Conservation (phyloP, 345 rosid genomes). For the Trapa incisa region DNA sequence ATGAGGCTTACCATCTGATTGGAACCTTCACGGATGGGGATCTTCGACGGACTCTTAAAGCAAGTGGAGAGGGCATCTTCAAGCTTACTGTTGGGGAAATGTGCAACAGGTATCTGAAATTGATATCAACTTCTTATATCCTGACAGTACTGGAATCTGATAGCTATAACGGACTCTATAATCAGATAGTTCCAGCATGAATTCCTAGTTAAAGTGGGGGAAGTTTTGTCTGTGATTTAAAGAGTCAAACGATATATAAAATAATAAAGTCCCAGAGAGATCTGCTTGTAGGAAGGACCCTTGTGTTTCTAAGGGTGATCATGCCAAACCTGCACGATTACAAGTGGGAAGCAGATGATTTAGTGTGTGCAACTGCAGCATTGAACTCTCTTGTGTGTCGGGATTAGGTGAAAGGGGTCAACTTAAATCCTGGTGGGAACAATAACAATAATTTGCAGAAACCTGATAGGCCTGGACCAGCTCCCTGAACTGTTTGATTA, state of each 20-base stretch:
- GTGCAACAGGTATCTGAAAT: constrained; percentile 63
- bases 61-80: constrained; percentile 79
- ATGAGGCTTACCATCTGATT: constrained; percentile 45
- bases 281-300: background rate
- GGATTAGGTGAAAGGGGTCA: too few species aligned
- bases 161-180: too few species aligned
- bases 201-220: background rate
- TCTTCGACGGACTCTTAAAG: constrained; percentile 83
- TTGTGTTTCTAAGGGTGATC: background rate
- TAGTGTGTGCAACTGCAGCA: background rate
- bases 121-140: background rate
- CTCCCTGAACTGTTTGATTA: too few species aligned
- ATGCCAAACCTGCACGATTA: background rate
- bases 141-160: too few species aligned
- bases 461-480: background rate
- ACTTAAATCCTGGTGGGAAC: too few species aligned
- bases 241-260: background rate
- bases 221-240: background rate
- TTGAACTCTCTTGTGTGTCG: too few species aligned
- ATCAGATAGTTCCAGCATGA: background rate
- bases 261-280: background rate
- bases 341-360: background rate
- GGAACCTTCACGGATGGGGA: constrained; percentile 97
- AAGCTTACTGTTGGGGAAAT: constrained; percentile 85
- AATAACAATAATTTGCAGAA: background rate